phyloP scores from a whole-genome alignment of 192 early-diverging fungal species.

The Tieghemiomyces parasiticus region DNA sequence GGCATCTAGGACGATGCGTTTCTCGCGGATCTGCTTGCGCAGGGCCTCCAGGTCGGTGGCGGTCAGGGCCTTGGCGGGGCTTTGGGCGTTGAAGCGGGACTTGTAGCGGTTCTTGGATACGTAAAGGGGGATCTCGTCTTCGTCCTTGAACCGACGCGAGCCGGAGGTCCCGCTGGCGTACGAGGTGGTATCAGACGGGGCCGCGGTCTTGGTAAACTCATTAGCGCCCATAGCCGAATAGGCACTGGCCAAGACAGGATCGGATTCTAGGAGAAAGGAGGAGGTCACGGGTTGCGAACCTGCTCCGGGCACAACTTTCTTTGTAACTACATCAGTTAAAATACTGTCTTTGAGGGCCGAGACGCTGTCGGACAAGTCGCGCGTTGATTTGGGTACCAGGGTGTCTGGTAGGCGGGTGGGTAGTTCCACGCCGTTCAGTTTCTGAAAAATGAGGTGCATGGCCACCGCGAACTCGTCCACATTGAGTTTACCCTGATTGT shows the following conservation, averaged over 20 bases:
- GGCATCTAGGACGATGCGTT: neutral
- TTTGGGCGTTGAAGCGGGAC: constrained; percentile 2
- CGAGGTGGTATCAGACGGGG: neutral
- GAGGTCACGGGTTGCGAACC: neutral
- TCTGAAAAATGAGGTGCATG: constrained; percentile 90
- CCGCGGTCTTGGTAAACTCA: neutral
- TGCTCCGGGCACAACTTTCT: neutral
- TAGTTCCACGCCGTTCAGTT: constrained; percentile 65
- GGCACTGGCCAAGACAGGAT: constrained; percentile 10
- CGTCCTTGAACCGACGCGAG: constrained; percentile 1
- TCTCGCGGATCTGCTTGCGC: constrained; percentile 5
- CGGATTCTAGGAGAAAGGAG: constrained; percentile 2
- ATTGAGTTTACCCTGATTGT: constrained; percentile 68
- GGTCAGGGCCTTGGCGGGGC: constrained; percentile 6
- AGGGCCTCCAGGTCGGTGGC: constrained; percentile 5
- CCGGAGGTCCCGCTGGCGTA: neutral
- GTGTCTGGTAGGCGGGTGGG: constrained; percentile 67
- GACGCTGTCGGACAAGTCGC: constrained; percentile 50
- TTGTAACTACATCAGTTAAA: constrained; percentile 2
- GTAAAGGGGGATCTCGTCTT: neutral
- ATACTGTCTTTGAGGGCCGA: neutral
- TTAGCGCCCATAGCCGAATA: neutral
- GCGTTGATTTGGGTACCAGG: constrained; percentile 71
- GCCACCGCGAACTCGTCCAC: constrained; percentile 90
- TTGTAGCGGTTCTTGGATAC: constrained; percentile 12